These are phyloP conservation scores for Carallia brachiata DNA, from an alignment of 345 rosid genomes.

Conservation along the genomic window DNA sequence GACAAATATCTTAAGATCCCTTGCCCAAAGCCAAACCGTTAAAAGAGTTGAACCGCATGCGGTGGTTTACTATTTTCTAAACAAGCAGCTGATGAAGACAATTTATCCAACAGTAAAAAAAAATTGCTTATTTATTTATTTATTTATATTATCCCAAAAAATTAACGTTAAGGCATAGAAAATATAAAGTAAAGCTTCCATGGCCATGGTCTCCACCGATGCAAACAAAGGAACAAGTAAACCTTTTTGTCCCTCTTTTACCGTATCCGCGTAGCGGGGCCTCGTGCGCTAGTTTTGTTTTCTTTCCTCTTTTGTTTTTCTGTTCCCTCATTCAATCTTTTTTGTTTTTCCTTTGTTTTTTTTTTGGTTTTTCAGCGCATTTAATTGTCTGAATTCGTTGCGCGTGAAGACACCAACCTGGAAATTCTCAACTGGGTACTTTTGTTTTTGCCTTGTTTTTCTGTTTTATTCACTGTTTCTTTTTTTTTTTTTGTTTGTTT, in stretches of 20 bases:
- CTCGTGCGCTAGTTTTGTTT: slow-evolving; percentile 10
- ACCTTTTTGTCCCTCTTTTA: slow-evolving; percentile 21
- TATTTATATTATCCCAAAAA: too few relatives aligned
- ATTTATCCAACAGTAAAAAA: too few relatives aligned
- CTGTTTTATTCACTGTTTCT: background rate
- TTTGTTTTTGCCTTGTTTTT: slow-evolving; percentile 1
- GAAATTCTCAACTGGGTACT: slow-evolving; percentile 33
- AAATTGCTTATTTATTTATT: too few relatives aligned
- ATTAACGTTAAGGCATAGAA: too few relatives aligned
- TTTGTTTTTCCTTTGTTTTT: background rate
- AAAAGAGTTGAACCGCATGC: too few relatives aligned
- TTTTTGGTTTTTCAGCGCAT: slow-evolving; percentile 4
- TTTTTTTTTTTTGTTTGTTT: background rate
- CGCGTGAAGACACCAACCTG: slow-evolving; percentile 9
- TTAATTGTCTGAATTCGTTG: slow-evolving; percentile 13
- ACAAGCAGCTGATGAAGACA: too few relatives aligned
- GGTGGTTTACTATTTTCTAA: too few relatives aligned
- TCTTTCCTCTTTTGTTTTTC: background rate
- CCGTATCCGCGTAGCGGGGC: slow-evolving; percentile 29
- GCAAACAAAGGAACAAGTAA: slow-evolving; percentile 15
- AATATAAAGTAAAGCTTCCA: too few relatives aligned
- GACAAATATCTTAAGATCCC: too few relatives aligned
- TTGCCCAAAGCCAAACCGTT: too few relatives aligned
- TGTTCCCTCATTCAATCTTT: background rate
- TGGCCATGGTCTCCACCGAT: slow-evolving; percentile 14